These are phyloP conservation scores for Gilbertella persicaria DNA, from an alignment of 371 early-diverging fungal genomes.

Conservation along the genomic window DNA sequence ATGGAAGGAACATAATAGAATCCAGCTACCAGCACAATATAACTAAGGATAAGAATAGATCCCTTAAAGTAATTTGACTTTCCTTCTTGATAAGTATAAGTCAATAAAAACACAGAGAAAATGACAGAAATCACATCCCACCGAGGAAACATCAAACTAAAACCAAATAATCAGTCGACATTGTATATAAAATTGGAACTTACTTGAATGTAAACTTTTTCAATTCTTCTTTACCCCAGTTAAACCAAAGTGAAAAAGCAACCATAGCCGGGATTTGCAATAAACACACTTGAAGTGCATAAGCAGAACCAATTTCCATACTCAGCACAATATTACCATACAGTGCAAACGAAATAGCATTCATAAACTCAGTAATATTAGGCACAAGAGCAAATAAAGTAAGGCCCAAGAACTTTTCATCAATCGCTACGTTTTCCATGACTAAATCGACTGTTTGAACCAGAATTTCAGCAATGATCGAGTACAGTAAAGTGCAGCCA, in stretches of 20 bases:
- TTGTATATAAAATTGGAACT: constrained; percentile 16
- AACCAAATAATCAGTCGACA: not conserved
- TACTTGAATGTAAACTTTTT: constrained; percentile 49
- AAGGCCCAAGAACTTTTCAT: constrained; percentile 89
- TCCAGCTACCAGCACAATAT: constrained; percentile 79
- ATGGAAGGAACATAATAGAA: constrained; percentile 76
- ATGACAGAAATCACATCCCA: constrained; percentile 90
- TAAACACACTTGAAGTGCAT: constrained; percentile 92
- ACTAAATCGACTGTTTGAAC: constrained; percentile 78
- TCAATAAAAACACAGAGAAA: constrained; percentile 88
- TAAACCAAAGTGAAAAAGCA: constrained; percentile 77
- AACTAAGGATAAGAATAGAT: constrained; percentile 83
- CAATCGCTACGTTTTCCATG: constrained; percentile 63
- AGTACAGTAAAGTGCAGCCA: constrained; percentile 82
- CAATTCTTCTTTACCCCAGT: constrained; percentile 48
- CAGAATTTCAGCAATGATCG: constrained; percentile 86
- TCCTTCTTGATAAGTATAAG: constrained; percentile 93
- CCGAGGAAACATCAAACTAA: constrained; percentile 89
- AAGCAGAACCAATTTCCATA: constrained; percentile 96
- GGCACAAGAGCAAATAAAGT: constrained; percentile 95
- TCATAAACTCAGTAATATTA: constrained; percentile 94
- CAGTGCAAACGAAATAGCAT: constrained; percentile 94
- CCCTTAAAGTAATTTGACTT: constrained; percentile 97
- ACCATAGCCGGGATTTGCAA: constrained; percentile 94
- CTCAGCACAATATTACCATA: constrained; percentile 88